Conservation (phyloP, 75 land plant species). For the Picea sitchensis region DNA sequence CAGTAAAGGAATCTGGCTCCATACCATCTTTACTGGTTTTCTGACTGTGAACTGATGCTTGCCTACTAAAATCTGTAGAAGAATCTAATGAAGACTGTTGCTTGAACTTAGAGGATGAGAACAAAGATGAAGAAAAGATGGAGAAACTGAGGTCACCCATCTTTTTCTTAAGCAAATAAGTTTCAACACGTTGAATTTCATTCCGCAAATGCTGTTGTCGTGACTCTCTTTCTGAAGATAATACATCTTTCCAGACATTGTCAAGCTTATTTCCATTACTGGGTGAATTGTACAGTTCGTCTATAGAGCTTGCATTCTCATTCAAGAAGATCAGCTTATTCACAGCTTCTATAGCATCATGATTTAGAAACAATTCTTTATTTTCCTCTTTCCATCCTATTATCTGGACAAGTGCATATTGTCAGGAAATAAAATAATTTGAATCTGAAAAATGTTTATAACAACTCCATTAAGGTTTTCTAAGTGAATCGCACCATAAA, state of each 20-base stretch:
- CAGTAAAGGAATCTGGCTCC: not conserved
- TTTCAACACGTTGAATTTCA: constrained; percentile 43
- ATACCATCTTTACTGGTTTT: not conserved
- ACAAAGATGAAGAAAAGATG: constrained; percentile 10
- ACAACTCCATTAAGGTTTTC: not conserved
- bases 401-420: constrained; percentile 37
- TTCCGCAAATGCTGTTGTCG: constrained; percentile 47
- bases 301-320: constrained; percentile 65
- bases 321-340: constrained; percentile 47
- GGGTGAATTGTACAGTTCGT: constrained; percentile 54
- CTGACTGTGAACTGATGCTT: not conserved
- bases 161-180: not conserved
- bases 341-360: constrained; percentile 41
- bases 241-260: constrained; percentile 60
- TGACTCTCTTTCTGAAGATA: constrained; percentile 36
- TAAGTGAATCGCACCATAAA: not conserved
- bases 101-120: constrained; percentile 6
- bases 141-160: constrained; percentile 22
- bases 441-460: not conserved
- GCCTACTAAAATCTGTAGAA: not conserved
- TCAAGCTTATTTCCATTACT: constrained; percentile 19
- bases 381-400: constrained; percentile 66
- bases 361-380: constrained; percentile 63
- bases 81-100: not conserved
- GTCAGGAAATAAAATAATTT: not conserved